Evolutionary conservation across 768 basidiomycete species (phyloP).

Genomic region (Sarcodon aspratus): DNA sequence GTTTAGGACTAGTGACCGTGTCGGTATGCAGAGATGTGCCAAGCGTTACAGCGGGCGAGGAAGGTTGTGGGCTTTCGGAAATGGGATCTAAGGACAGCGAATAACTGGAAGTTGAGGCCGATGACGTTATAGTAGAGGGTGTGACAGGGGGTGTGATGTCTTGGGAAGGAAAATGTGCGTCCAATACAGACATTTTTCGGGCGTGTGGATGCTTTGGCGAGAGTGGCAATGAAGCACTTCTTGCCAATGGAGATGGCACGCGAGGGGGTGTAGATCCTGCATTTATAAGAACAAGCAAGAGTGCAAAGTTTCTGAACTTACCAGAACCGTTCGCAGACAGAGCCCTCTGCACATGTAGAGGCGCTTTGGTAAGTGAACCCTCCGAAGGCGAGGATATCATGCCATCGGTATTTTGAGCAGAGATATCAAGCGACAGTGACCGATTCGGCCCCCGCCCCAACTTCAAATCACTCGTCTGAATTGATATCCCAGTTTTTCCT

Average conservation of each 20-base stretch:
- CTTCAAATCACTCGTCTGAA: slow-evolving; percentile 11
- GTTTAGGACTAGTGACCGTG: slow-evolving; percentile 21
- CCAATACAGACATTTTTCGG: slow-evolving; percentile 58
- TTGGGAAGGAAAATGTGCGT: slow-evolving; percentile 29
- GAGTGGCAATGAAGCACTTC: slow-evolving; percentile 30
- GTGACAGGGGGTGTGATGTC: slow-evolving; percentile 10
- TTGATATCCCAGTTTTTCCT: not conserved
- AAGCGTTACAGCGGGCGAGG: slow-evolving; percentile 17
- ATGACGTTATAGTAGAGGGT: slow-evolving; percentile 9
- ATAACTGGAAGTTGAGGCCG: slow-evolving; percentile 19
- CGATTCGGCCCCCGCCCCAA: slow-evolving; percentile 24
- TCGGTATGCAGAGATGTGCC: slow-evolving; percentile 12
- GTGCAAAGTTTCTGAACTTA: slow-evolving; percentile 38
- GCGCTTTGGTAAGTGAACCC: not conserved
- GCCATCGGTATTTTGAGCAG: slow-evolving; percentile 31
- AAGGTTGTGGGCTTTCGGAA: slow-evolving; percentile 14
- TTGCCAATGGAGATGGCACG: slow-evolving; percentile 31
- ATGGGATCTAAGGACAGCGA: slow-evolving; percentile 23
- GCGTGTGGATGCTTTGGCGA: slow-evolving; percentile 65
- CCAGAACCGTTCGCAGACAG: slow-evolving; percentile 10
- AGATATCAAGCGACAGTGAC: slow-evolving; percentile 57
- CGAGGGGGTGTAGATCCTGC: slow-evolving; percentile 8
- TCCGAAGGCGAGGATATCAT: slow-evolving; percentile 9
- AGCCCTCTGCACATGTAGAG: not conserved
- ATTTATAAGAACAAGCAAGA: slow-evolving; percentile 7